These are phyloP conservation scores for Agrocybe pediades DNA, from an alignment of 768 basidiomycete genomes.

Conservation along the genomic window DNA sequence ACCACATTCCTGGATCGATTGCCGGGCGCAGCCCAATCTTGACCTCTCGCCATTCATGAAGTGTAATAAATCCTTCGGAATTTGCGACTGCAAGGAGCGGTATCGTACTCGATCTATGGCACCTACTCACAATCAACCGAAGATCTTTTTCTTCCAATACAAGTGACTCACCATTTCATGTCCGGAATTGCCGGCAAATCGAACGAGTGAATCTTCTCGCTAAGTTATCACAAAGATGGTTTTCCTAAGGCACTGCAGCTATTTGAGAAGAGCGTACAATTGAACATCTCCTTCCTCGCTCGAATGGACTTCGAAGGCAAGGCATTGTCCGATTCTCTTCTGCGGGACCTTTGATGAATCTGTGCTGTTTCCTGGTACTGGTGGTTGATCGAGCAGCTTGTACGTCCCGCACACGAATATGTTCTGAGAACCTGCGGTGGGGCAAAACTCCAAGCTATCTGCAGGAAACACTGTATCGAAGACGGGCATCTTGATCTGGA, in stretches of 20 bases:
- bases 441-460: conserved; percentile 92
- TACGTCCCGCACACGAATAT: conserved; percentile 93
- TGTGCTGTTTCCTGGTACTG: conserved; percentile 5
- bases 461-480: conserved; percentile 82
- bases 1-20: not conserved
- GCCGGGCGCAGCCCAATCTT: not conserved
- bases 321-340: conserved; percentile 67
- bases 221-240: conserved; percentile 27
- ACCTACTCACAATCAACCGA: conserved; percentile 44
- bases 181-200: conserved; percentile 84
- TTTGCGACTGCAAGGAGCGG: conserved; percentile 74
- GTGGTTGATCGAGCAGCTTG: conserved; percentile 56
- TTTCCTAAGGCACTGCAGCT: not conserved
- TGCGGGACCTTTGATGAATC: conserved; percentile 12
- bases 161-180: conserved; percentile 79
- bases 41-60: conserved; percentile 63
- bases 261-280: conserved; percentile 32
- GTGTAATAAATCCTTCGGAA: conserved; percentile 77
- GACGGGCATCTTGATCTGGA: conserved; percentile 8
- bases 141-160: not conserved
- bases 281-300: conserved; percentile 23
- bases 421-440: conserved; percentile 54
- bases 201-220: conserved; percentile 66
- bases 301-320: conserved; percentile 56
- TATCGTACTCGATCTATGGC: conserved; percentile 46